These are phyloP conservation scores for Solanum medicagineum DNA, from an alignment of 257 asterid species.

Conservation along the genomic window DNA sequence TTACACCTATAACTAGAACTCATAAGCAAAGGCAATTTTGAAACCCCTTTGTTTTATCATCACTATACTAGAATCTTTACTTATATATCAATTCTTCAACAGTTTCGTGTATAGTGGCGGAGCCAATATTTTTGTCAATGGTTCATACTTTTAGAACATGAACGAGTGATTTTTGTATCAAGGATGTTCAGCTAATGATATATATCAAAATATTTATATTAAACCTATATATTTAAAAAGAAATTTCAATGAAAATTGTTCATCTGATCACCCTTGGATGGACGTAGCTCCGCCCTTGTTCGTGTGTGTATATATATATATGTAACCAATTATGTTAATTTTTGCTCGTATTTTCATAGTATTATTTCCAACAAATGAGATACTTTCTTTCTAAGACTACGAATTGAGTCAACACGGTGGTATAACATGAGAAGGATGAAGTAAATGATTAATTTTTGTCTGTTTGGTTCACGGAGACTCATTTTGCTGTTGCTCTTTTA, in stretches of 20 bases:
- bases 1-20: background rate
- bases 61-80: background rate
- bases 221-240: too few species aligned
- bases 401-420: background rate
- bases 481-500: background rate
- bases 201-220: too few species aligned
- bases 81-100: background rate
- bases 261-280: too few species aligned
- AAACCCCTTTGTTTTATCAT: background rate
- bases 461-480: background rate
- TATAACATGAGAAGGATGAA: background rate
- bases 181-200: too few species aligned
- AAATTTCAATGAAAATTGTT: too few species aligned
- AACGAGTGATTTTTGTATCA: too few species aligned
- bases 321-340: too few species aligned
- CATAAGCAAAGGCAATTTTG: background rate
- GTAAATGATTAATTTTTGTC: background rate
- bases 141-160: too few species aligned
- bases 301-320: too few species aligned
- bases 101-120: background rate
- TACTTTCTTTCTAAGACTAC: background rate
- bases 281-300: too few species aligned
- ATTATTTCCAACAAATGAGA: background rate
- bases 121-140: too few species aligned
- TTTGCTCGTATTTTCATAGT: background rate